Base-by-base conservation (phyloP, 2,329 filamentous ascomycete species). In the Coleophoma crateriformis region DNA sequence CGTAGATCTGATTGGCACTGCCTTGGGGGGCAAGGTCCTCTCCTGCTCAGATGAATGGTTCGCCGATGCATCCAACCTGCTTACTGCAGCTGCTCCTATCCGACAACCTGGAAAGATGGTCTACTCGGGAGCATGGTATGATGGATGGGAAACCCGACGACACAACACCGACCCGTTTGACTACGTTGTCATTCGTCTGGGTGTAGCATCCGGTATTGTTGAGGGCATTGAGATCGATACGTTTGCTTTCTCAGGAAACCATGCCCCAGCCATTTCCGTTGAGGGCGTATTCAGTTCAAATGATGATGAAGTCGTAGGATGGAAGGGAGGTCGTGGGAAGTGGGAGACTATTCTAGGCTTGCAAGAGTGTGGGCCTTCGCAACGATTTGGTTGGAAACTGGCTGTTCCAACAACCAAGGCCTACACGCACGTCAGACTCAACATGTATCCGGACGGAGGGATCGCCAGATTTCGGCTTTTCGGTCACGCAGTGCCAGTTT, bases 391-490 rank as follows among this genome's bases (percentile, higher is more conserved):
- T 3, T 94, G 88, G 88, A 77, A 80, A 61, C 72, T 92, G 14
- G 69, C 74, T 14, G 62, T 64, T 15, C 75, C 77, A 17, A 82
- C 80, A 0, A 68, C 71, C 33, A 87, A 87, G 67, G 78, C 82
- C 48, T 91, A 87, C 68, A 91, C 88, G 0, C 88, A 94, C 65
- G 85, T 91, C 38, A 74, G 87, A 33, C 72, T 94, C 49, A 87
- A 88, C 65, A 91, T 91, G 88, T 91, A 89, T 64, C 87, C 88
- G 0, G 88, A 94, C 62, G 88, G 88, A 45, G 88, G 88, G 45
- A 92, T 94, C 61, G 87, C 88, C 37, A 74, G 88, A 46, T 91
- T 92, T 71, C 77, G 87, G 19, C 77, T 92, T 1, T 91, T 86
- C 62, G 88, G 88, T 6, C 78, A 82, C 53, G 88, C 86, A 1